Conservation (phyloP, 768 basidiomycete genomes). For the Thelephora aurantiotincta region DNA sequence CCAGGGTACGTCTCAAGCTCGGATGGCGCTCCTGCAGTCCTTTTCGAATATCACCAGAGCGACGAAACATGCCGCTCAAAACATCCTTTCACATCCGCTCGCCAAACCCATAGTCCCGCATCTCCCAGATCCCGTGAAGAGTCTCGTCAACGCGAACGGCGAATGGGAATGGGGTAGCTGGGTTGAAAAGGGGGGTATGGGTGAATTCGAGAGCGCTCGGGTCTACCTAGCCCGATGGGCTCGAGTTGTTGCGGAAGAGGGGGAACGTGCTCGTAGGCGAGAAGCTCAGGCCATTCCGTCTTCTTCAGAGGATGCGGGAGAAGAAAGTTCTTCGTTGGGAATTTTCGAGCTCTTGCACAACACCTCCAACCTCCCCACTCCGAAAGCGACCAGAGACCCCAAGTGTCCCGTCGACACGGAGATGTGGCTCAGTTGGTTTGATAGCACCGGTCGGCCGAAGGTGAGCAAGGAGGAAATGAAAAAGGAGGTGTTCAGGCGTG, state of each 20-base stretch:
- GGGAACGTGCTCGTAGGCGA: constrained; percentile 71
- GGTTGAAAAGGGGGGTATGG: constrained; percentile 87
- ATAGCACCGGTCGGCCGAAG: constrained; percentile 49
- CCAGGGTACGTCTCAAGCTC: constrained; percentile 38
- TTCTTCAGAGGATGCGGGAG: constrained; percentile 31
- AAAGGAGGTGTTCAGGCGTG: constrained; percentile 66
- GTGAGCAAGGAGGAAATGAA: constrained; percentile 57
- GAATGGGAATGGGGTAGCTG: constrained; percentile 91
- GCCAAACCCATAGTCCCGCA: constrained; percentile 95
- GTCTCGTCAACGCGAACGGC: constrained; percentile 78
- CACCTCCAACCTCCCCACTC: constrained; percentile 66
- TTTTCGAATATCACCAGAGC: constrained; percentile 91
- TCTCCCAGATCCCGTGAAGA: constrained; percentile 86
- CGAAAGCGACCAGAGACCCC: constrained; percentile 73
- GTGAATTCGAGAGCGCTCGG: constrained; percentile 91
- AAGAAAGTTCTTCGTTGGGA: constrained; percentile 64
- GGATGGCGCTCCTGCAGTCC: constrained; percentile 76
- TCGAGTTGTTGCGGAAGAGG: constrained; percentile 93
- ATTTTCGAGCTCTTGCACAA: constrained; percentile 80
- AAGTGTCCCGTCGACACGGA: constrained; percentile 59
- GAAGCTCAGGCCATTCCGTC: constrained; percentile 63
- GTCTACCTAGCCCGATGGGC: constrained; percentile 98
- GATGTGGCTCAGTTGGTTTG: constrained; percentile 72
- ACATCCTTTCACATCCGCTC: constrained; percentile 88
- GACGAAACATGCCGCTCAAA: constrained; percentile 87